Conservation (phyloP, 352 stramenopile genomes). For the Elongisporangium prolatum region DNA sequence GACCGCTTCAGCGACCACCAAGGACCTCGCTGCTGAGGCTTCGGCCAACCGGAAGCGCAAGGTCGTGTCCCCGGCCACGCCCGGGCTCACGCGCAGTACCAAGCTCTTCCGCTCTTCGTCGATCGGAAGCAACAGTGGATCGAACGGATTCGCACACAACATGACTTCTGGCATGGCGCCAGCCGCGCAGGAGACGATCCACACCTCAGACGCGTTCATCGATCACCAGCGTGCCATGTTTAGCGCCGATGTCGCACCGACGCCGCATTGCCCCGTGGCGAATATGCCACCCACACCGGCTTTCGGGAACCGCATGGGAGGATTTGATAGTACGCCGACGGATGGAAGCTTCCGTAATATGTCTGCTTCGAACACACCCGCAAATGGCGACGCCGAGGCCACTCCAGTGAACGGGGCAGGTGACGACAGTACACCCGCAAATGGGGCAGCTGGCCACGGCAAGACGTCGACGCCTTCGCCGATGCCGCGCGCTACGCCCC, state of each 20-base stretch:
- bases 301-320: constrained; percentile 61
- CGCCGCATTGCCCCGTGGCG: constrained; percentile 61
- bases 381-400: constrained; percentile 11
- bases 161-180: constrained; percentile 6
- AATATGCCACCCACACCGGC: constrained; percentile 84
- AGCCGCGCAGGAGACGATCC: constrained; percentile 33
- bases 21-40: background rate
- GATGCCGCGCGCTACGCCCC: constrained; percentile 53
- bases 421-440: constrained; percentile 12
- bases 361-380: constrained; percentile 24
- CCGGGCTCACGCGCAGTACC: constrained; percentile 37
- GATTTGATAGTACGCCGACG: constrained; percentile 47
- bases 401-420: constrained; percentile 19
- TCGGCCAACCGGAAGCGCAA: constrained; percentile 73
- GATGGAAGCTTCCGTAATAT: constrained; percentile 35
- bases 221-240: constrained; percentile 77
- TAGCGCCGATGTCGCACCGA: constrained; percentile 68
- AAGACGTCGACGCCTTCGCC: constrained; percentile 54
- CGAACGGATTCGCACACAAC: background rate
- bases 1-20: background rate
- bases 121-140: background rate
- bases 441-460: constrained; percentile 5
- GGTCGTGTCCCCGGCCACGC: constrained; percentile 28
- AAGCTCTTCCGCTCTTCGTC: constrained; percentile 39
- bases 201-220: constrained; percentile 71